Base-by-base conservation (phyloP, 768 basidiomycete genomes). In the Tulasnella sp. region DNA sequence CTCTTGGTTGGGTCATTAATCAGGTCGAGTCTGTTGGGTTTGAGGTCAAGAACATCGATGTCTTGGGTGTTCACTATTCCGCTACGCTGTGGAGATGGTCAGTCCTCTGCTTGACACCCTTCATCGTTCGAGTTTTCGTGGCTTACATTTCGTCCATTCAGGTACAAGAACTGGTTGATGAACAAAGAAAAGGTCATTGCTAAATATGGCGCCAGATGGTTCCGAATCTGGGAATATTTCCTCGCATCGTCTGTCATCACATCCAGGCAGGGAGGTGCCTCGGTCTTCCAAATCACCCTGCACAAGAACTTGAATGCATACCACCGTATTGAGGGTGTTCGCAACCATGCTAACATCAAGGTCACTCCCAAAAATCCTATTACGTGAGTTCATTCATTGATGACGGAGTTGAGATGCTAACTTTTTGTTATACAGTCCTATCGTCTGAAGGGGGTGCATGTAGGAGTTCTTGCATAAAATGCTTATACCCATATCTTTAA, bases 291-390 rank as follows among this genome's bases (percentile, higher is more conserved):
- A 70, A 78, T 99, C 62, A 96, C 92, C 4, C 67, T 92, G 55
- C 93, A 98, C 74, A 99, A 99, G 72, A 99, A 98, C 72, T 69
- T 98, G 57, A 98, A 98, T 63, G 87, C 81, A 0, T 98, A 81
- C 71, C 90, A 89, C 62, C 84, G 95, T 54, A 75, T 95, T 59
- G 78, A 83, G 37, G 90, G 88, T 27, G 77, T 93, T 24, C 69
- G 75, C 15, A 84, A 75, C 59, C 93, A 96, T 61, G 48, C 58
- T 19, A 51, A 31, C 40, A 43, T 51, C 39, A 37, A 51, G 22
- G 39, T 51, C 25, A 51, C 40, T 4, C 49, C 49, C 8, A 41
- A 25, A 28, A 41, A 41, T 32, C 9, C 20, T n/a, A 51, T 51
- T n/a, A 0, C 9, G 49, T 51, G 25, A 43, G 49, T 43, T n/a